Evolutionary conservation across 306 rosid species (phyloP).

Genomic region (Comarum palustre): DNA sequence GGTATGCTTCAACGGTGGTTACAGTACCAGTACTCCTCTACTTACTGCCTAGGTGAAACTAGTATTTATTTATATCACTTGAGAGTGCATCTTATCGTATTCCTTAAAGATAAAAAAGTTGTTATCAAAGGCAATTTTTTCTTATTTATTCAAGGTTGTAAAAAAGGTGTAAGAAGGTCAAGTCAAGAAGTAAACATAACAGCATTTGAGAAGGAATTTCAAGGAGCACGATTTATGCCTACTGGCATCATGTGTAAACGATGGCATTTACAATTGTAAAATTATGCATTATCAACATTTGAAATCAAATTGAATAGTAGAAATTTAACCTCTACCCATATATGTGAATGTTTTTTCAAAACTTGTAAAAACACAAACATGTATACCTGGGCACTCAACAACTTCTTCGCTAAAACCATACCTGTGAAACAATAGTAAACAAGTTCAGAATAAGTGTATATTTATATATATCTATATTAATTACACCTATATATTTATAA

Average conservation of each 20-base stretch:
- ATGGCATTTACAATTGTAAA: neutral
- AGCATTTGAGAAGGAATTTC: neutral
- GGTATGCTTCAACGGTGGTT: neutral
- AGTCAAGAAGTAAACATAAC: neutral
- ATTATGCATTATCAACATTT: neutral
- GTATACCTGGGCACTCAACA: conserved; percentile 84
- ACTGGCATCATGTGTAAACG: neutral
- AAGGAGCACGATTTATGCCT: conserved; percentile 1
- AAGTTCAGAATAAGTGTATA: conserved; percentile 11
- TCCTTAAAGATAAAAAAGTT: neutral
- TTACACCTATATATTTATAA: no score
- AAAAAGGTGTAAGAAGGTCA: neutral
- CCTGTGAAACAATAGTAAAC: conserved; percentile 42
- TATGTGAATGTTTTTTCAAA: neutral
- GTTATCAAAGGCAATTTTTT: neutral
- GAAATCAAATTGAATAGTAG: neutral
- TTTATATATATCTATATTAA: no score
- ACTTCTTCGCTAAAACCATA: conserved; percentile 88
- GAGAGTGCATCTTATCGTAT: neutral
- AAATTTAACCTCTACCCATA: neutral
- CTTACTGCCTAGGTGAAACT: neutral
- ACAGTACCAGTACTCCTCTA: neutral
- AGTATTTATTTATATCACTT: neutral
- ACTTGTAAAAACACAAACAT: neutral
- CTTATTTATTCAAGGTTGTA: neutral